Evolutionary conservation across 1,284 basidiomycete species (phyloP).

Genomic region (Cutaneotrichosporon daszewskae): DNA sequence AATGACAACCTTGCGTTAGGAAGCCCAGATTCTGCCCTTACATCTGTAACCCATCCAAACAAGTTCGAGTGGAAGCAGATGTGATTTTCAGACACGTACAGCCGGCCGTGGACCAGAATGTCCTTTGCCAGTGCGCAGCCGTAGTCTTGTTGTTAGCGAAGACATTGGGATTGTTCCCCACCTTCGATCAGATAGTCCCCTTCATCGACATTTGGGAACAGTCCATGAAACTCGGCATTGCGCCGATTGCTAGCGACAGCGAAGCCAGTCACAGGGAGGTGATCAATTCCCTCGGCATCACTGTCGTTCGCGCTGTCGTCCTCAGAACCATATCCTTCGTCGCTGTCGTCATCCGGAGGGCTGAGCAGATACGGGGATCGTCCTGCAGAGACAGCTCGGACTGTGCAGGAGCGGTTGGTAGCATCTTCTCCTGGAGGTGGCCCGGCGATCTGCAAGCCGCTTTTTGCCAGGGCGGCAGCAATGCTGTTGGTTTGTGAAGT

Average conservation of each 20-base stretch:
- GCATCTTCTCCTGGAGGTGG: slow-evolving; percentile 1
- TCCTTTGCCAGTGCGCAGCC: slow-evolving; percentile 94
- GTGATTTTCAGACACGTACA: slow-evolving; percentile 98
- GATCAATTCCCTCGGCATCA: slow-evolving; percentile 40
- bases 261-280: slow-evolving; percentile 81
- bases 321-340: slow-evolving; percentile 46
- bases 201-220: slow-evolving; percentile 83
- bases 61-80: slow-evolving; percentile 98
- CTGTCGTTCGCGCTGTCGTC: slow-evolving; percentile 53
- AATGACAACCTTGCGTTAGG: slow-evolving; percentile 63
- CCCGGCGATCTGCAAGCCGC: slow-evolving; percentile 26
- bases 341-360: slow-evolving; percentile 18
- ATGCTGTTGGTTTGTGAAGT: slow-evolving; percentile 23
- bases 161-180: slow-evolving; percentile 49
- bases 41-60: slow-evolving; percentile 97
- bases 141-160: slow-evolving; percentile 62
- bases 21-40: slow-evolving; percentile 49
- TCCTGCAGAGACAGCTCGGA: slow-evolving; percentile 10
- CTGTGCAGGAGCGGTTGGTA: neutral
- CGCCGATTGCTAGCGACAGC: slow-evolving; percentile 93
- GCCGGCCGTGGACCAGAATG: slow-evolving; percentile 88
- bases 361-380: slow-evolving; percentile 23
- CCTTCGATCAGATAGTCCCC: slow-evolving; percentile 98
- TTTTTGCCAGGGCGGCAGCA: slow-evolving; percentile 35
- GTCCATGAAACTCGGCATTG: slow-evolving; percentile 90